Evolutionary conservation across 148 eudicot genomes (phyloP).

Genomic region (Linanthus parryae): DNA sequence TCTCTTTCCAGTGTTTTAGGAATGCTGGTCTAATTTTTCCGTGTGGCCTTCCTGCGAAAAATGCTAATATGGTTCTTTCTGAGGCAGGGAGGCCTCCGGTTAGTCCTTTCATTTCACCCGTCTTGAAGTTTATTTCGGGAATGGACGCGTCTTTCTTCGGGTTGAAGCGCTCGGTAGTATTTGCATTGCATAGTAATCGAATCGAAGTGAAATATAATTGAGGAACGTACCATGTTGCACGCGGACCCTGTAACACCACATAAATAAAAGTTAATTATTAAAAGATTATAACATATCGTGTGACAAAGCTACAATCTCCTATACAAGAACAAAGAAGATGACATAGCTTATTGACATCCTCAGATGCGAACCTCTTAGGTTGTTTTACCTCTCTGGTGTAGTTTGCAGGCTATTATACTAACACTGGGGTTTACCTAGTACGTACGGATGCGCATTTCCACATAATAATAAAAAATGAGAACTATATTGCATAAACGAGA

Average conservation of each 20-base stretch:
- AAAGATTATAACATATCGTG: too few relatives aligned
- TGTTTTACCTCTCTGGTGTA: too few relatives aligned
- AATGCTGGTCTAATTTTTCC: constrained; percentile 49
- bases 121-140: constrained; percentile 65
- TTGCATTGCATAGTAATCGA: constrained; percentile 77
- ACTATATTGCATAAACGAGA: background rate
- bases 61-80: constrained; percentile 49
- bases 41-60: constrained; percentile 63
- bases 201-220: constrained; percentile 53
- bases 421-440: too few relatives aligned
- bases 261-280: background rate
- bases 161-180: constrained; percentile 75
- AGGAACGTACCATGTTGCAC: constrained; percentile 14
- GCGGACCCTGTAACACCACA: constrained; percentile 3
- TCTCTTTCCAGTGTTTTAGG: constrained; percentile 53
- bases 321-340: too few relatives aligned
- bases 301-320: too few relatives aligned
- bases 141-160: constrained; percentile 68
- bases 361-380: too few relatives aligned
- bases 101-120: constrained; percentile 25
- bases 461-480: background rate
- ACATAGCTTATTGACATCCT: too few relatives aligned
- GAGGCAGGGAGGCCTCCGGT: constrained; percentile 27
- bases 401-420: too few relatives aligned
- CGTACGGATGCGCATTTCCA: too few relatives aligned